Evolutionary conservation across 2,329 filamentous ascomycete genomes (phyloP).

Genomic region (Verruconis gallopava): DNA sequence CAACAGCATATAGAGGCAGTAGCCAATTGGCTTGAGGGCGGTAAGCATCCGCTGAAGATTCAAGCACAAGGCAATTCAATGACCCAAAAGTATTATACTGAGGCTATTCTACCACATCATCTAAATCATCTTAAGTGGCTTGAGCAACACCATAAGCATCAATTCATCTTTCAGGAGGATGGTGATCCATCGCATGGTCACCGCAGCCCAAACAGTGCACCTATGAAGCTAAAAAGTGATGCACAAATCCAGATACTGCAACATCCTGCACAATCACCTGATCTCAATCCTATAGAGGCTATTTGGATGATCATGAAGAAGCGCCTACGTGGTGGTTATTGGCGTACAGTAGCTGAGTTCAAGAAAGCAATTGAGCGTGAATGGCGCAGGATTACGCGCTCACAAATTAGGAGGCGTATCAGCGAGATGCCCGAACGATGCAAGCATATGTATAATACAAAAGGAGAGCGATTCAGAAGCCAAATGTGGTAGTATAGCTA

Average conservation of each 20-base stretch:
- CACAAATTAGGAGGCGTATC: too few species aligned
- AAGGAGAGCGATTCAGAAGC: too few species aligned
- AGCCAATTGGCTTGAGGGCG: neutral
- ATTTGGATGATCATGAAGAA: slow-evolving; percentile 8
- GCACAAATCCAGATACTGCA: neutral
- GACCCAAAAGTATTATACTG: slow-evolving; percentile 9
- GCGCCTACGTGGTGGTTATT: too few species aligned
- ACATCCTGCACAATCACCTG: slow-evolving; percentile 8
- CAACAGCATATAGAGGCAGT: neutral
- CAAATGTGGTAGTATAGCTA: too few species aligned
- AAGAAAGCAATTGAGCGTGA: too few species aligned
- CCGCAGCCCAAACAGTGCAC: neutral
- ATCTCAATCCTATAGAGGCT: slow-evolving; percentile 8
- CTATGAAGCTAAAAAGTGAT: neutral
- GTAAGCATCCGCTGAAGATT: slow-evolving; percentile 4
- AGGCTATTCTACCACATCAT: slow-evolving; percentile 1
- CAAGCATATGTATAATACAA: too few species aligned
- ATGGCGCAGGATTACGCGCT: too few species aligned
- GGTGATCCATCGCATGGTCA: neutral
- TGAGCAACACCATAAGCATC: neutral
- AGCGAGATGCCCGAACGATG: too few species aligned
- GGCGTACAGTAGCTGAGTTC: too few species aligned
- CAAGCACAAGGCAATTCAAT: slow-evolving; percentile 9
- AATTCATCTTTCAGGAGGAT: neutral
- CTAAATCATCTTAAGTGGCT: slow-evolving; percentile 4